Base-by-base conservation (phyloP, 1,284 basidiomycete species). In the Trametes sp. region DNA sequence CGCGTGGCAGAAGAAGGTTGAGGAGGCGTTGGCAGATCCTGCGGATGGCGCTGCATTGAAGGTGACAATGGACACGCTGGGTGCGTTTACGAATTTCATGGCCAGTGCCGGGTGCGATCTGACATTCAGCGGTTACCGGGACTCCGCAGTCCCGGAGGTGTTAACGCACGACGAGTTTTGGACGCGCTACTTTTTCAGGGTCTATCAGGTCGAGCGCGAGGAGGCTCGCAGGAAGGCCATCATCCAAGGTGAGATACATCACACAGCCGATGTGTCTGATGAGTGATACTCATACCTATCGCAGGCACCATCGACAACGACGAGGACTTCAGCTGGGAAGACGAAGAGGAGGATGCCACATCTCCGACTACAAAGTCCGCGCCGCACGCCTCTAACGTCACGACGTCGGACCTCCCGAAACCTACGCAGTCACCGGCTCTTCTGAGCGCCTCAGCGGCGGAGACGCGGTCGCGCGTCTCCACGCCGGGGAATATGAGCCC, bases 131-230 rank as follows among this genome's bases (percentile, higher is more conserved):
- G 2, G 54, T 23, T 13, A 53, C 23, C 35, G 19, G 38, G 54
- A 19, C 36, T 4, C 44, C 24, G 8, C 69, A 96, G 95, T 95
- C 1, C 93, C 94, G 3, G 83, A 85, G 23, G 80, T 81, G 59
- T 78, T 97, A 69, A 81, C 84, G 1, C 83, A 86, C 57, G 85
- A 89, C 49, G 82, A 83, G 42, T 98, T 98, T 78, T 98, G 96
- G 96, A 85, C 87, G 53, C 84, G 95, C 16, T 98, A 95, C 77
- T 95, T 96, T 78, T 98, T 96, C 87, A 87, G 95, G 38, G 87
- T 89, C 36, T 81, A 92, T 74, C 93, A 95, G 76, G 96, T 98
- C 64, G 88, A 92, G 65, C 78, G 81, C 29, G 94, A 96, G 69
- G 94, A 95, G 73, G 87, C 87, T 70, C 89, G 89, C 68, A 87